Evolutionary conservation across 164 flowering plant genomes (phyloP).

Genomic region (Houttuynia cordata): DNA sequence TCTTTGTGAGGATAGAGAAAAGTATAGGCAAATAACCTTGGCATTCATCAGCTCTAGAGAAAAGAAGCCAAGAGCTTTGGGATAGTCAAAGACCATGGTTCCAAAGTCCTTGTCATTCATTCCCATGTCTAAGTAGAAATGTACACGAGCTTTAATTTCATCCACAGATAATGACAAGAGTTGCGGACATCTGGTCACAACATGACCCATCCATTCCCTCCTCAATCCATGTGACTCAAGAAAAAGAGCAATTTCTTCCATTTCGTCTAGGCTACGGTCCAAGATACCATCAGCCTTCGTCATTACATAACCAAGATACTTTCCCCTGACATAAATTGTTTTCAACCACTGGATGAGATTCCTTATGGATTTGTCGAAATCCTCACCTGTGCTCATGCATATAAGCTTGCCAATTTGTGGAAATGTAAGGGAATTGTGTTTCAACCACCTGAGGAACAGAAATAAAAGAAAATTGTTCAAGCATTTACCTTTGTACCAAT

Average conservation of each 20-base stretch:
- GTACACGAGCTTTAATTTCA: conserved; percentile 54
- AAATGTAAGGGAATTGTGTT: conserved; percentile 72
- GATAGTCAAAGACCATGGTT: conserved; percentile 84
- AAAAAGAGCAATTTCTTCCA: conserved; percentile 54
- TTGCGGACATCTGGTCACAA: conserved; percentile 62
- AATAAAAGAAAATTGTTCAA: neutral
- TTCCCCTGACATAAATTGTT: conserved; percentile 57
- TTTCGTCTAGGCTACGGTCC: conserved; percentile 36
- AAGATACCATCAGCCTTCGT: conserved; percentile 44
- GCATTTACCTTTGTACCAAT: neutral
- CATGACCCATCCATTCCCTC: conserved; percentile 85
- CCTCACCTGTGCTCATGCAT: conserved; percentile 42
- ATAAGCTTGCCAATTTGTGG: conserved; percentile 76
- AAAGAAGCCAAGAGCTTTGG: conserved; percentile 61
- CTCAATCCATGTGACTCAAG: conserved; percentile 70
- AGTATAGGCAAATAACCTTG: conserved; percentile 42
- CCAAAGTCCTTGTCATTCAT: conserved; percentile 79
- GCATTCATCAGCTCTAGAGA: conserved; percentile 69
- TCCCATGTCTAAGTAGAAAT: conserved; percentile 69
- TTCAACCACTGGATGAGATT: conserved; percentile 57
- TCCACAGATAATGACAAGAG: conserved; percentile 49
- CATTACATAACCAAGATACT: conserved; percentile 44
- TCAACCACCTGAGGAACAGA: conserved; percentile 62
- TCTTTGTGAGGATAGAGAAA: neutral
- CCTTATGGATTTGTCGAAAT: conserved; percentile 35